Percentiles rank a stretch among this genome's conserved stretches.
These are phyloP conservation scores for Leptomonas seymouri DNA, from an alignment of 208 protist species.

Conservation along the genomic window DNA sequence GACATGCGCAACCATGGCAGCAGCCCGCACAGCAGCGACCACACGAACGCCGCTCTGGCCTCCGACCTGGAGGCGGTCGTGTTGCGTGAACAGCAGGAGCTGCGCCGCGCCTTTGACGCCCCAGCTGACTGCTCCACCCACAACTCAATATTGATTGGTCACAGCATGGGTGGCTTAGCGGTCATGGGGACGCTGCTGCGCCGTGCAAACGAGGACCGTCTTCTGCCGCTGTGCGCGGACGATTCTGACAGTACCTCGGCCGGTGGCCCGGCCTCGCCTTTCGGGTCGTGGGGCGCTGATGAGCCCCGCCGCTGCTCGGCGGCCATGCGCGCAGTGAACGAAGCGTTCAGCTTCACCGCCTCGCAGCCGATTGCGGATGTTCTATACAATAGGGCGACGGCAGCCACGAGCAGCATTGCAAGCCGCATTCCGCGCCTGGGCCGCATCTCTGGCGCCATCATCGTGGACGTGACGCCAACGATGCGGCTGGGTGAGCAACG, in stretches of 20 bases:
- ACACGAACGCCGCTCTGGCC: slow-evolving; percentile 70
- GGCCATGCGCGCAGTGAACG: slow-evolving; percentile 69
- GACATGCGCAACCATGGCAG: slow-evolving; percentile 90
- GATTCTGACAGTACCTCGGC: slow-evolving; percentile 9
- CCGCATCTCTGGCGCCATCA: slow-evolving; percentile 63
- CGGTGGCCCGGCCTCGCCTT: slow-evolving; percentile 11
- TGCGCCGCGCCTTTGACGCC: slow-evolving; percentile 13
- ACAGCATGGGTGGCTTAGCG: slow-evolving; percentile 90
- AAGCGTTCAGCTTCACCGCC: slow-evolving; percentile 46
- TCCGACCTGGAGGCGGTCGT: slow-evolving; percentile 73
- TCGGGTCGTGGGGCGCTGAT: slow-evolving; percentile 35
- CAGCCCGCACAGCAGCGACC: slow-evolving; percentile 58
- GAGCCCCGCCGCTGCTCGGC: slow-evolving; percentile 24
- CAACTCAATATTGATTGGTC: slow-evolving; percentile 67
- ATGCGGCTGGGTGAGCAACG: slow-evolving; percentile 27
- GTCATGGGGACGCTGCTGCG: slow-evolving; percentile 72
- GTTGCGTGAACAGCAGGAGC: slow-evolving; percentile 40
- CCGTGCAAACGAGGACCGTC: slow-evolving; percentile 66
- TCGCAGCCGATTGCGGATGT: slow-evolving; percentile 48
- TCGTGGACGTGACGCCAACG: slow-evolving; percentile 82
- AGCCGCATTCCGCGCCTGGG: slow-evolving; percentile 29
- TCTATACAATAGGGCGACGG: slow-evolving; percentile 40
- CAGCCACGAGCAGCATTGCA: slow-evolving; percentile 5
- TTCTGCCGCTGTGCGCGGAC: slow-evolving; percentile 40
- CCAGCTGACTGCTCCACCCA: slow-evolving; percentile 17